Conservation (phyloP, 1,139 yeast species). For the Geotrichum bryndzae region DNA sequence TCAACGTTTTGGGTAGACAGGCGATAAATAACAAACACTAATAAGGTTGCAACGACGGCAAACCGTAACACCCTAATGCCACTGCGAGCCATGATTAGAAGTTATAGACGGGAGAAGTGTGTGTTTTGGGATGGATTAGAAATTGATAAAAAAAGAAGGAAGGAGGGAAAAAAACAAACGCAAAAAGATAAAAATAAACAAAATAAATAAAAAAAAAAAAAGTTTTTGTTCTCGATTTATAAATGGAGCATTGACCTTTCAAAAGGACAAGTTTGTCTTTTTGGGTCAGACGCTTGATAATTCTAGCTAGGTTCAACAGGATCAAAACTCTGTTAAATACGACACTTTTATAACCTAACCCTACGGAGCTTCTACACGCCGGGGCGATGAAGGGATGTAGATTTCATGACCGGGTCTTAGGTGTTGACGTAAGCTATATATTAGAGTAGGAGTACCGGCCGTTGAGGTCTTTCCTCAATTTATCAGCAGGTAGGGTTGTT, state of each 20-base stretch:
- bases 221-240: background rate
- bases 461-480: too few relatives aligned
- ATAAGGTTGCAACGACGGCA: conserved; percentile 34
- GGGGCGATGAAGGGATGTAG: too few relatives aligned
- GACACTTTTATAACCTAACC: background rate
- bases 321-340: background rate
- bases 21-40: conserved; percentile 37
- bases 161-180: background rate
- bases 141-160: background rate
- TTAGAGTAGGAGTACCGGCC: too few relatives aligned
- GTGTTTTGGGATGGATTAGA: background rate
- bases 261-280: background rate
- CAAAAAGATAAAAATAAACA: background rate
- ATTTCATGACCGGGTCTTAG: too few relatives aligned
- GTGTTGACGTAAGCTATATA: too few relatives aligned
- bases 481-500: too few relatives aligned
- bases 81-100: conserved; percentile 32
- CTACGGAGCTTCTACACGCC: background rate
- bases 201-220: background rate
- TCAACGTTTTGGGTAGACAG: conserved; percentile 33
- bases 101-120: background rate
- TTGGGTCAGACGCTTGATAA: background rate
- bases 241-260: background rate
- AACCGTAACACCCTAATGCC: conserved; percentile 36
- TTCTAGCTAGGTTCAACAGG: background rate